Evolutionary conservation across 2,329 filamentous ascomycete genomes (phyloP).

Genomic region (Fusarium sp.): DNA sequence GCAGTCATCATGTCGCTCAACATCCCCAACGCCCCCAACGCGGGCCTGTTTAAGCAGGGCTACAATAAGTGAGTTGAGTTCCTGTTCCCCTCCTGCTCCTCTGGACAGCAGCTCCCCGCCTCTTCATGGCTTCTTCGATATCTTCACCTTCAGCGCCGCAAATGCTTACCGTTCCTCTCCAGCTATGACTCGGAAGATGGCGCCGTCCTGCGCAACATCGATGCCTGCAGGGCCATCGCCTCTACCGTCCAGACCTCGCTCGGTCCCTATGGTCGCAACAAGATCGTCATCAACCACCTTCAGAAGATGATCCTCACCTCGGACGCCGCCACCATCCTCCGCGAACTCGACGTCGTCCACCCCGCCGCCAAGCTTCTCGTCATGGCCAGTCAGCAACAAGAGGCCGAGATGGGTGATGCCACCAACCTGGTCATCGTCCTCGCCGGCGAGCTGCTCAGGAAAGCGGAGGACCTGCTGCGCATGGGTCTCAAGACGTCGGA

Average conservation of each 20-base stretch:
- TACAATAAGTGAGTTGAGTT: slow-evolving; percentile 91
- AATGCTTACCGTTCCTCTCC: slow-evolving; percentile 1
- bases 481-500: slow-evolving; percentile 99
- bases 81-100: slow-evolving; percentile 24
- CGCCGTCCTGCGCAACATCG: slow-evolving; percentile 97
- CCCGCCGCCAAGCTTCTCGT: slow-evolving; percentile 97
- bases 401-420: slow-evolving; percentile 98
- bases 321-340: slow-evolving; percentile 95
- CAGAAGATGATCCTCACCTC: slow-evolving; percentile 99
- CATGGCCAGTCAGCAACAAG: slow-evolving; percentile 99
- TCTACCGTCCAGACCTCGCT: slow-evolving; percentile 97
- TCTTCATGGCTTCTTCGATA: slow-evolving; percentile 34
- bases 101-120: slow-evolving; percentile 44
- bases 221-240: slow-evolving; percentile 95
- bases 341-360: slow-evolving; percentile 98
- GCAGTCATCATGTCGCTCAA: slow-evolving; percentile 84
- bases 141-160: slow-evolving; percentile 7
- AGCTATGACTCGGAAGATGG: slow-evolving; percentile 99
- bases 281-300: slow-evolving; percentile 99
- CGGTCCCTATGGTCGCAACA: slow-evolving; percentile 97
- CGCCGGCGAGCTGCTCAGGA: slow-evolving; percentile 93
- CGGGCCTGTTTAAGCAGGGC: slow-evolving; percentile 93
- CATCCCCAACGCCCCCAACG: slow-evolving; percentile 93
- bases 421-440: slow-evolving; percentile 98
- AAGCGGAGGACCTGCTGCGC: slow-evolving; percentile 94